A percentile compares a stretch with the other conserved stretches of the same genome.
phyloP scores from a whole-genome alignment of 1,284 basidiomycete species.

The Testicularia cyperi region DNA sequence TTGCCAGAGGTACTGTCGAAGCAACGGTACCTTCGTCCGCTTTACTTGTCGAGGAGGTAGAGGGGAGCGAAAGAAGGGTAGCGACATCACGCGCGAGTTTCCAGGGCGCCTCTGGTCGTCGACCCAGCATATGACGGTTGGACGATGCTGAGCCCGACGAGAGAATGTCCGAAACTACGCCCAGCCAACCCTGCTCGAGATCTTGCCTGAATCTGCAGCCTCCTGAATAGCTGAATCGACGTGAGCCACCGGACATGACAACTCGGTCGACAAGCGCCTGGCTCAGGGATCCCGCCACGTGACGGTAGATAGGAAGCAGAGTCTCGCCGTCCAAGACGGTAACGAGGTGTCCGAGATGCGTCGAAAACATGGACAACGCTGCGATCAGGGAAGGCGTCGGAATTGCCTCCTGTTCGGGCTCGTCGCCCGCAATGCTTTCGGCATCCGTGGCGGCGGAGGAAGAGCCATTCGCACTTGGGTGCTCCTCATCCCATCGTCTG shows the following conservation, averaged over 20 bases:
- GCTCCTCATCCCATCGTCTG: constrained; percentile 33
- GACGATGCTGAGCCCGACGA: not conserved
- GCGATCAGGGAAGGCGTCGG: constrained; percentile 49
- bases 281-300: constrained; percentile 19
- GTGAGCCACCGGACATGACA: constrained; percentile 39
- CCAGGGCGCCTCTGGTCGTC: constrained; percentile 40
- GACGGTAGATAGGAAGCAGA: constrained; percentile 43
- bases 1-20: constrained; percentile 10
- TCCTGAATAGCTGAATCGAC: constrained; percentile 15
- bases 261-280: constrained; percentile 46
- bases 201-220: constrained; percentile 31
- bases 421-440: too few species aligned
- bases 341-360: constrained; percentile 41
- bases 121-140: constrained; percentile 30
- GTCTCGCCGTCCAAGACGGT: constrained; percentile 32
- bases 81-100: constrained; percentile 15
- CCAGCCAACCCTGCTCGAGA: constrained; percentile 46
- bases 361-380: constrained; percentile 41
- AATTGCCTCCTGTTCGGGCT: constrained; percentile 5
- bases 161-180: constrained; percentile 31
- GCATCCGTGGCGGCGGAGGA: not conserved
- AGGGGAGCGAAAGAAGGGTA: constrained; percentile 9
- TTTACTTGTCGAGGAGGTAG: not conserved
- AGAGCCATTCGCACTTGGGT: too few species aligned
- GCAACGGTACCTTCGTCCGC: not conserved